Conservation (phyloP, 352 stramenopile genomes). For the Aphanomyces euteiches region DNA sequence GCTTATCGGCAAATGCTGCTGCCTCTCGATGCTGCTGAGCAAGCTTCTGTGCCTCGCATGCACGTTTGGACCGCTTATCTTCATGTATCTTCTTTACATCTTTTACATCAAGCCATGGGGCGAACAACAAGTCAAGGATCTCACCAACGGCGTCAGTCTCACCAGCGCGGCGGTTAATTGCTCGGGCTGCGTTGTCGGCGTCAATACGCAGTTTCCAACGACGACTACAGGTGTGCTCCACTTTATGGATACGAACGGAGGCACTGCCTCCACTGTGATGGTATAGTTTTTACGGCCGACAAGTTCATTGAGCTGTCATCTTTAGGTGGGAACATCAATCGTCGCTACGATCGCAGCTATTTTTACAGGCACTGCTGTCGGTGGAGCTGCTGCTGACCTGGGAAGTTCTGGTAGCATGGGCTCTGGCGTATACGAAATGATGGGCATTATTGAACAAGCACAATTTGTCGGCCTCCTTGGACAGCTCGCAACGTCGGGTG, state of each 20-base stretch:
- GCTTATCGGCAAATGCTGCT: constrained; percentile 29
- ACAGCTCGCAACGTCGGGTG: constrained; percentile 66
- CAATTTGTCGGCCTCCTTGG: constrained; percentile 84
- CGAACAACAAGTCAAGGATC: constrained; percentile 61
- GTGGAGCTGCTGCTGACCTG: constrained; percentile 1
- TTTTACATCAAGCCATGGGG: constrained; percentile 54
- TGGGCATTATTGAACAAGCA: constrained; percentile 78
- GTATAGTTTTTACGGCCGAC: not conserved
- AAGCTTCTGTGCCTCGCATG: constrained; percentile 26
- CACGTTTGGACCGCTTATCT: constrained; percentile 38
- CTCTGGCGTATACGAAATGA: constrained; percentile 79
- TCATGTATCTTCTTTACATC: constrained; percentile 66
- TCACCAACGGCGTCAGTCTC: constrained; percentile 46
- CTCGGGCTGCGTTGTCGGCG: constrained; percentile 78
- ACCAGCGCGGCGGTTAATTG: constrained; percentile 57
- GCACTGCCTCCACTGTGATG: constrained; percentile 53
- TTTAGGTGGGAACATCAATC: constrained; percentile 54
- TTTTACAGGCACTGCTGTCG: not conserved
- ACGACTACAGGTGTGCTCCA: constrained; percentile 59
- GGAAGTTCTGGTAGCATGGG: constrained; percentile 50
- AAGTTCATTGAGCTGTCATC: not conserved
- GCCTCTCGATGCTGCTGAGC: constrained; percentile 8
- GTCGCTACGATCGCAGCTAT: constrained; percentile 39
- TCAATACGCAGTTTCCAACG: constrained; percentile 79
- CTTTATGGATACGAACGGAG: constrained; percentile 70